Evolutionary conservation across 2,329 filamentous ascomycete species (phyloP), one percentile per base, ranked within the genome.

Genomic region (Fusarium fujikuroi): DNA sequence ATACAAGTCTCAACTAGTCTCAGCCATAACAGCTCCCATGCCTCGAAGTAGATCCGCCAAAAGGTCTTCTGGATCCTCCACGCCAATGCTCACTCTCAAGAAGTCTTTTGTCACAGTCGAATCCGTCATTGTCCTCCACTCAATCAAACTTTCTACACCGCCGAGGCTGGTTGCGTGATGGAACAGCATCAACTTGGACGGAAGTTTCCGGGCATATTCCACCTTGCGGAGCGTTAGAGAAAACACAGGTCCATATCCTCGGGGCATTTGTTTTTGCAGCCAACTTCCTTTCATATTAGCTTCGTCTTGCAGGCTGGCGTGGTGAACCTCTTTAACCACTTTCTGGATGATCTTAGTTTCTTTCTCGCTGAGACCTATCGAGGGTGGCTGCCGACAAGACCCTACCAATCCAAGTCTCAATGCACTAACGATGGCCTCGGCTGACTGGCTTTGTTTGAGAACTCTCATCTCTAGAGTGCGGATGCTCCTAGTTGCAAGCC

Each of bases 41-140:
- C 88, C 94, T 71, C 87, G 85, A 61, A 91, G 76, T 42, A 98
- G 80, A 84, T 98, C 95, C 40, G 87, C 87, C 80, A 87, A 90
- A 79, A 98, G 80, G 83, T 98, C 96, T 81, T 95, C 92, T 86
- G 92, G 92, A 50, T 88, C 89, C 85, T 99, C 96, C 32, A 98
- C 88, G 0, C 96, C 96, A 40, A 98, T 84, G 80, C 95, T 98
- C 23, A 99, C 83, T 57, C 96, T 85, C 81, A 98, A 78, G 80
- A 98, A 81, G 64, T 89, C 86, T 78, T 86, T 88, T 78, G 97
- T 93, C 40, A 97, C 91, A 2, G 81, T 86, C 6, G 82, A 77
- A 84, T 99, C 95, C 63, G 91, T 92, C 93, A 99, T 95, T 47
- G 92, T 90, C 65, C 96, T 87, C 95, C 96, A 98, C 87, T 99